phyloP scores from a whole-genome alignment of 352 stramenopile species.

The Globisporangium iwayamae region DNA sequence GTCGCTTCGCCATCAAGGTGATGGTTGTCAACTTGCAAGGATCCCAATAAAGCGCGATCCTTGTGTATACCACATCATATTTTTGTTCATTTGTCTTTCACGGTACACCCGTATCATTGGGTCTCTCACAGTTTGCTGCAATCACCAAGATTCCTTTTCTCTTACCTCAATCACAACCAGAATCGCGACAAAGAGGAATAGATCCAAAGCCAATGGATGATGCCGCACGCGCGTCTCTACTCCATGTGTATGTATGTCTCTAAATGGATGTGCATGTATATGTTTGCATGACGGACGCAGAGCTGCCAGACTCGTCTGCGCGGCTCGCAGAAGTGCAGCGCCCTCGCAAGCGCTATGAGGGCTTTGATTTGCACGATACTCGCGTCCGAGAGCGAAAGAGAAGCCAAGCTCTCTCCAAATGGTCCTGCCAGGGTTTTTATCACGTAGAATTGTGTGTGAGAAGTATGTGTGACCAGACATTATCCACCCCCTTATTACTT shows the following conservation, averaged over 20 bases:
- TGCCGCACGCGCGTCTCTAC: background rate
- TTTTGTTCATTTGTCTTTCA: too few species aligned
- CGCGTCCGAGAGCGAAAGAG: conserved; percentile 51
- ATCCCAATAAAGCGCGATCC: background rate
- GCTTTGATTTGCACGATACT: conserved; percentile 54
- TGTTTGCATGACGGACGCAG: conserved; percentile 8
- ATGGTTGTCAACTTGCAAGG: background rate
- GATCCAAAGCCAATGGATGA: background rate
- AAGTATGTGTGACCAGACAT: conserved; percentile 86
- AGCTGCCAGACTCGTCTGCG: conserved; percentile 6
- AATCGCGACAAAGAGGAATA: background rate
- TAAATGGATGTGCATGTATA: background rate
- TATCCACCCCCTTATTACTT: background rate
- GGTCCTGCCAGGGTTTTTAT: conserved; percentile 88
- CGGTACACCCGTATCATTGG: background rate
- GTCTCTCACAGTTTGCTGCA: background rate
- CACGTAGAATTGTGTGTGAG: conserved; percentile 84
- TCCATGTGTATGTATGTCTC: background rate
- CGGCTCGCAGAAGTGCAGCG: conserved; percentile 35
- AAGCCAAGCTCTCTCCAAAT: conserved; percentile 11
- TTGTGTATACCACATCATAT: background rate
- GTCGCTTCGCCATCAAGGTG: background rate
- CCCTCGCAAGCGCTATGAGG: conserved; percentile 7
- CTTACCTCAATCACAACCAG: background rate
- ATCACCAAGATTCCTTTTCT: background rate